Percentiles rank a stretch among this genome's conserved stretches.
These are phyloP conservation scores for Gossypium longicalyx DNA, from an alignment of 345 rosid species.

Conservation along the genomic window DNA sequence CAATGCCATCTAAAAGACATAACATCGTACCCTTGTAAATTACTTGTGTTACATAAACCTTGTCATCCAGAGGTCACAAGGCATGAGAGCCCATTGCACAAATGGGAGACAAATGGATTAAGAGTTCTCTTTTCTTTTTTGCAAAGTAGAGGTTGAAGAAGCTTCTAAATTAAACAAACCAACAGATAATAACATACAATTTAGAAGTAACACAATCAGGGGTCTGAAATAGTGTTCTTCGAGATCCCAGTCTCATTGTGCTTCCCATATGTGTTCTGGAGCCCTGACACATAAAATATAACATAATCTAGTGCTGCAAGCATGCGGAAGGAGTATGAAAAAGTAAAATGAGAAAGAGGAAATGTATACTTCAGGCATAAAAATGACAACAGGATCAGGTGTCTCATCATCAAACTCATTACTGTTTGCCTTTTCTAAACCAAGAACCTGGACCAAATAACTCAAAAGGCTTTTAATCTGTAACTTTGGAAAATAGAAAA, in stretches of 20 bases:
- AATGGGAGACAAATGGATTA: conserved; percentile 1
- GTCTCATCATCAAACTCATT: conserved; percentile 76
- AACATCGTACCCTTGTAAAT: background rate
- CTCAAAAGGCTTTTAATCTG: conserved; percentile 14
- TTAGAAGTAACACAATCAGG: conserved; percentile 77
- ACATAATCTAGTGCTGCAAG: conserved; percentile 11
- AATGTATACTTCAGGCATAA: conserved; percentile 85
- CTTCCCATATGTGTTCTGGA: conserved; percentile 99
- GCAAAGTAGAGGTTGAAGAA: background rate
- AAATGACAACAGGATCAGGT: conserved; percentile 73
- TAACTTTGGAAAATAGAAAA: background rate
- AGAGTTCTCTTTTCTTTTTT: conserved; percentile 1
- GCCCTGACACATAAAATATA: conserved; percentile 47
- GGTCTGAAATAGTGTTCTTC: conserved; percentile 67
- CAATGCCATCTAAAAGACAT: background rate
- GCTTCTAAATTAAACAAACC: conserved; percentile 4
- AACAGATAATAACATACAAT: conserved; percentile 43
- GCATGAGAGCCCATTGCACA: conserved; percentile 13
- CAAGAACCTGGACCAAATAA: conserved; percentile 59
- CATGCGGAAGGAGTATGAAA: background rate
- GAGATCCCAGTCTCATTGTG: conserved; percentile 95
- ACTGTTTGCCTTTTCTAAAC: conserved; percentile 76
- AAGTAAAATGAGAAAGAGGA: background rate
- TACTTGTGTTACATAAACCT: background rate
- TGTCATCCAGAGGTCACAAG: background rate